A percentile compares a stretch with the other conserved stretches of the same genome.
Evolutionary conservation across 441 rosid genomes (phyloP).

Genomic region (Melastoma candidum): DNA sequence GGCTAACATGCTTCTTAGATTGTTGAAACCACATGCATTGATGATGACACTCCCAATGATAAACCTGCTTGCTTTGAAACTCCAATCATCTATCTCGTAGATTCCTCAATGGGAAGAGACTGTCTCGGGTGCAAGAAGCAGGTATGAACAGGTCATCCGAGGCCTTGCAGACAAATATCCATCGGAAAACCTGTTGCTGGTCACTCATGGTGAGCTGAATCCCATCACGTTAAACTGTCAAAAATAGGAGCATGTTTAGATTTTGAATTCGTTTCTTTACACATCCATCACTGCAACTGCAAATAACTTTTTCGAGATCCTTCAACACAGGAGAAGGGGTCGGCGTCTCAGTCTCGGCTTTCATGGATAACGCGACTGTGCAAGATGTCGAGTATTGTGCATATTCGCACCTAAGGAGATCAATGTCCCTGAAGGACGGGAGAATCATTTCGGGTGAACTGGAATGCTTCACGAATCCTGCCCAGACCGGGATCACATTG

Average conservation of each 20-base stretch:
- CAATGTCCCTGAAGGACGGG: slow-evolving; percentile 18
- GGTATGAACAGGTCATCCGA: slow-evolving; percentile 47
- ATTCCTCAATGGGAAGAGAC: slow-evolving; percentile 79
- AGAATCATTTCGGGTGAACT: slow-evolving; percentile 33
- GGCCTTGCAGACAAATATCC: slow-evolving; percentile 81
- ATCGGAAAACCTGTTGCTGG: slow-evolving; percentile 70
- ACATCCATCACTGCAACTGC: not conserved
- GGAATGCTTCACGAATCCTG: slow-evolving; percentile 27
- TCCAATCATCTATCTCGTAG: slow-evolving; percentile 24
- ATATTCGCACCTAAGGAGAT: slow-evolving; percentile 43
- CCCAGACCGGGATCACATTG: slow-evolving; percentile 32
- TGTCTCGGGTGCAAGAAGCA: slow-evolving; percentile 33
- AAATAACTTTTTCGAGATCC: not conserved
- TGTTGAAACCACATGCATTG: not conserved
- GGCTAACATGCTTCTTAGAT: not conserved
- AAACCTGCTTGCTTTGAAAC: slow-evolving; percentile 10
- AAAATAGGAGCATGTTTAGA: too few relatives aligned
- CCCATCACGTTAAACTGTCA: not conserved
- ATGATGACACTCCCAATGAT: not conserved
- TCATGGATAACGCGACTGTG: slow-evolving; percentile 33
- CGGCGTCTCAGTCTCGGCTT: slow-evolving; percentile 50
- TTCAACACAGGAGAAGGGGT: slow-evolving; percentile 71
- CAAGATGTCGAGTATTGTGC: slow-evolving; percentile 62
- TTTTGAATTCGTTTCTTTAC: not conserved
- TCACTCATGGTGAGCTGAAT: slow-evolving; percentile 63